A percentile compares a stretch with the other conserved stretches of the same genome.
These are phyloP conservation scores for Hibiscus mutabilis DNA, from an alignment of 345 rosid species.

Conservation along the genomic window DNA sequence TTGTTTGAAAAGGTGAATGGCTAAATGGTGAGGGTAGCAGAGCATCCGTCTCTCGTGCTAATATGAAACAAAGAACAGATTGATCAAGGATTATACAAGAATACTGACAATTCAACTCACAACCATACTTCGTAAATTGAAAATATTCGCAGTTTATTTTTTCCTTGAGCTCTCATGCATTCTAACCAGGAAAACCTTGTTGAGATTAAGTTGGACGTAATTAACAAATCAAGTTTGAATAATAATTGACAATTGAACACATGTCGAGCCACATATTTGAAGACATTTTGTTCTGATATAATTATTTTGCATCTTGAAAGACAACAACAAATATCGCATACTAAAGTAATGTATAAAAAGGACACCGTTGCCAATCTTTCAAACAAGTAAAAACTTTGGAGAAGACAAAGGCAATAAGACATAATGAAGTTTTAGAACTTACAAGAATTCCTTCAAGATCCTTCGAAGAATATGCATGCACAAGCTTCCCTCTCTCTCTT, in stretches of 20 bases:
- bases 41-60: background rate
- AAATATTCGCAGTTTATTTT: background rate
- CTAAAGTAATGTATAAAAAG: too few relatives aligned
- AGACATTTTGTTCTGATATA: background rate
- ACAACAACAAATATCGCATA: background rate
- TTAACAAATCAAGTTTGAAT: background rate
- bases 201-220: background rate
- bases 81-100: background rate
- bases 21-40: background rate
- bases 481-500: conserved; percentile 91
- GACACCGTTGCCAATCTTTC: background rate
- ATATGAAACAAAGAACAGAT: background rate
- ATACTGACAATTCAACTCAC: background rate
- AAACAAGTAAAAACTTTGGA: background rate
- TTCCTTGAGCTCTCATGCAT: background rate
- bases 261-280: background rate
- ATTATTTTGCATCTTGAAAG: background rate
- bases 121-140: background rate
- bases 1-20: background rate
- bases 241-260: background rate
- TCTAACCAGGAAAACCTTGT: background rate
- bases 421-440: conserved; percentile 23
- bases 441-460: conserved; percentile 96
- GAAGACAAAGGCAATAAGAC: background rate
- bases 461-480: conserved; percentile 61